Conservation (phyloP, 805 yeast genomes). For the Maudiozyma turicensis region DNA sequence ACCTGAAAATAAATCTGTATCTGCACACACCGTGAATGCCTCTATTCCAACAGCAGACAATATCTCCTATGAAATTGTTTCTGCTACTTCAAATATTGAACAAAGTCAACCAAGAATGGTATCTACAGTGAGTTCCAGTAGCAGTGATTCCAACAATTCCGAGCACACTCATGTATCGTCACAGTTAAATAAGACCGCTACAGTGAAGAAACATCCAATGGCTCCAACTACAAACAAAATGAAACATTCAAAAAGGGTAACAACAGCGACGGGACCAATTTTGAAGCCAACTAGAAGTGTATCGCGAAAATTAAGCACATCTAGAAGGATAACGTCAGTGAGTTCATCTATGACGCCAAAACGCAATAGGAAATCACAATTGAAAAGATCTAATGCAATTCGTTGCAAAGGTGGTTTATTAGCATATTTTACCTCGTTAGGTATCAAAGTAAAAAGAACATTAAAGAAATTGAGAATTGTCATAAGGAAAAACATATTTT, state of each 20-base stretch:
- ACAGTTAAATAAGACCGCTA: not conserved
- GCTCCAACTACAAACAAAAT: constrained; percentile 14
- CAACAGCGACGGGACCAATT: not conserved
- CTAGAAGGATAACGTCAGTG: not conserved
- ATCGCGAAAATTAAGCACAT: not conserved
- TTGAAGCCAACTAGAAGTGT: not conserved
- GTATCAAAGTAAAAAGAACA: constrained; percentile 17
- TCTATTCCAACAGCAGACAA: constrained; percentile 26
- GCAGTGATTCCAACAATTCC: not conserved
- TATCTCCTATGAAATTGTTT: constrained; percentile 21
- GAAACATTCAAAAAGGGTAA: constrained; percentile 3
- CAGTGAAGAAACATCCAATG: constrained; percentile 1
- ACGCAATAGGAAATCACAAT: constrained; percentile 1
- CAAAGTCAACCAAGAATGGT: constrained; percentile 2
- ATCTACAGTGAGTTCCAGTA: constrained; percentile 1
- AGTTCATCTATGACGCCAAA: not conserved
- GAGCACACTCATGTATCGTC: not conserved
- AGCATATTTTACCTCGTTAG: constrained; percentile 22
- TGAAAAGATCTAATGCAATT: constrained; percentile 28
- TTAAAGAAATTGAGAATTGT: constrained; percentile 23
- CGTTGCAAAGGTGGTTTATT: constrained; percentile 33
- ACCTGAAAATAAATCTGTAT: constrained; percentile 9
- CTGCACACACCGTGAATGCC: not conserved
- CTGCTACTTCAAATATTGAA: constrained; percentile 5
- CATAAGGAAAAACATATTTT: constrained; percentile 17